Conservation (phyloP, 116 monocot genomes). For the Papilionanthe hybrid region DNA sequence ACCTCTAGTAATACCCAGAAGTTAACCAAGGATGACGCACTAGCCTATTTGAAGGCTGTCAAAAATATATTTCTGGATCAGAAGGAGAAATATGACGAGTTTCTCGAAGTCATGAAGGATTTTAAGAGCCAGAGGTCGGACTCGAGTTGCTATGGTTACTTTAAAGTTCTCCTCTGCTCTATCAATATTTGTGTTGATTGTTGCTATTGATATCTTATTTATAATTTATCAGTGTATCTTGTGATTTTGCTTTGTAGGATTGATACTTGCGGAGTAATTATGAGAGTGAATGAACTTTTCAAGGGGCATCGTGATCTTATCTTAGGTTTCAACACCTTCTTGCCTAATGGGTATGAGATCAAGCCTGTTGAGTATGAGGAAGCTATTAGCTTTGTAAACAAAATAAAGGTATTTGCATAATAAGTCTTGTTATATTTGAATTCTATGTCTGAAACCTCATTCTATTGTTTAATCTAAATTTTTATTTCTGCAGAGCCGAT, state of each 20-base stretch:
- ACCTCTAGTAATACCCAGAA: too few relatives aligned
- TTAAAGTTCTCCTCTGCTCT: not conserved
- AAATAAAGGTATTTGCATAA: constrained; percentile 9
- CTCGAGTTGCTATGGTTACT: too few relatives aligned
- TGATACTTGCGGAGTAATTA: constrained; percentile 10
- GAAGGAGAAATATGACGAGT: constrained; percentile 54
- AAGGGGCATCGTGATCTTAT: constrained; percentile 11
- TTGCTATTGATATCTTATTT: not conserved
- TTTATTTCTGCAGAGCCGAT: constrained; percentile 32
- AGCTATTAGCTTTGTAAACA: constrained; percentile 29
- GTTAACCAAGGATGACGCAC: too few relatives aligned
- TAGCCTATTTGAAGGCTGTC: constrained; percentile 4
- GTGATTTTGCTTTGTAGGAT: constrained; percentile 8
- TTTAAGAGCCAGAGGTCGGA: constrained; percentile 53
- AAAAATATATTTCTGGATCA: constrained; percentile 53
- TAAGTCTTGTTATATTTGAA: not conserved
- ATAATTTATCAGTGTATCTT: not conserved
- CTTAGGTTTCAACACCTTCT: constrained; percentile 18
- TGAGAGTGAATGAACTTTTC: constrained; percentile 15
- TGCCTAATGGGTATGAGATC: constrained; percentile 22
- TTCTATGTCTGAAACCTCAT: too few relatives aligned
- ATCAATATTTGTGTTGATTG: not conserved
- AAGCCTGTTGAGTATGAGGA: constrained; percentile 26
- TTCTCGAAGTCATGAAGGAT: constrained; percentile 11
- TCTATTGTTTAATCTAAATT: not conserved